Evolutionary conservation across 768 basidiomycete genomes (phyloP).

Genomic region (Lactifluus volemus): DNA sequence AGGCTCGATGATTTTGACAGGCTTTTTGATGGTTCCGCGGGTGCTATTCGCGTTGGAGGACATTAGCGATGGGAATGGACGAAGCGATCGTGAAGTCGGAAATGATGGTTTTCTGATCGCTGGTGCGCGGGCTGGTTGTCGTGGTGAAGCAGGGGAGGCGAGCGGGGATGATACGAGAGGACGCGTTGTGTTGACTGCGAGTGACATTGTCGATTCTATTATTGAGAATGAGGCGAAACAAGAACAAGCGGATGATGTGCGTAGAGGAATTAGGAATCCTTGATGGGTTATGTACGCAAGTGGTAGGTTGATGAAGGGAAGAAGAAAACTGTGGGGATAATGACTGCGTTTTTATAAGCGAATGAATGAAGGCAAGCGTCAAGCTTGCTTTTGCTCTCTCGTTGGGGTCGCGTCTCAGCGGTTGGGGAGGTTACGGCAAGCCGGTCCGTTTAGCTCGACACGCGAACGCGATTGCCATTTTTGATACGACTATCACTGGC

Average conservation of each 20-base stretch:
- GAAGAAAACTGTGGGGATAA: not conserved
- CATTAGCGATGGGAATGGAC: constrained; percentile 66
- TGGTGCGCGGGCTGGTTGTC: constrained; percentile 28
- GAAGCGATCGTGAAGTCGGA: constrained; percentile 62
- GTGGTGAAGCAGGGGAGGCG: constrained; percentile 7
- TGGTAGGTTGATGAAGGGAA: not conserved
- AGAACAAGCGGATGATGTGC: not conserved
- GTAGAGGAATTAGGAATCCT: not conserved
- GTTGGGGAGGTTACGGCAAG: constrained; percentile 3
- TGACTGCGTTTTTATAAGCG: constrained; percentile 7
- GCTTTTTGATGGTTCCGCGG: constrained; percentile 30
- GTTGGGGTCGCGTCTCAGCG: constrained; percentile 4
- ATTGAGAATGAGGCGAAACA: constrained; percentile 27
- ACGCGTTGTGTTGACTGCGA: constrained; percentile 38
- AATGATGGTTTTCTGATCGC: constrained; percentile 34
- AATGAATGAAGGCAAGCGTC: not conserved
- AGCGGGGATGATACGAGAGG: constrained; percentile 20
- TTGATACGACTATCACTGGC: too few relatives aligned
- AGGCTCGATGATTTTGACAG: constrained; percentile 72
- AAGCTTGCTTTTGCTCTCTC: not conserved
- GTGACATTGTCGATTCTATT: constrained; percentile 30
- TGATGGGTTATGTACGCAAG: not conserved
- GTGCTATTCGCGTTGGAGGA: constrained; percentile 20
- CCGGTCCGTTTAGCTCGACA: not conserved
- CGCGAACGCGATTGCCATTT: too few relatives aligned